Evolutionary conservation across 306 rosid genomes (phyloP).

Genomic region (Cyamopsis tetragonoloba): DNA sequence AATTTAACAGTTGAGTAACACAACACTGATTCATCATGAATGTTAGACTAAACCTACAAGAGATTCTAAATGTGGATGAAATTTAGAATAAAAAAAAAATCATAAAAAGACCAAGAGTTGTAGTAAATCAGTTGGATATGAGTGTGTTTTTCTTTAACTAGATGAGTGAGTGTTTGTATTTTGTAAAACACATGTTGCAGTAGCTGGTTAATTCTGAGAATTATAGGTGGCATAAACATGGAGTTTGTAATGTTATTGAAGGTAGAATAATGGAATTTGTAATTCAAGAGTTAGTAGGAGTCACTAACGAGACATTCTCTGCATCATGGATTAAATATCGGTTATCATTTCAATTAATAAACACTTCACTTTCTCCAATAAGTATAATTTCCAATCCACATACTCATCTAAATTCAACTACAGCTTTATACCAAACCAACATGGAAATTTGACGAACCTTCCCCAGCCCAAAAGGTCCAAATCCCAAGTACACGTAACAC

Average conservation of each 20-base stretch:
- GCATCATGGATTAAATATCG: no score
- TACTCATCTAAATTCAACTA: no score
- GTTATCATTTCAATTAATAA: no score
- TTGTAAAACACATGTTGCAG: neutral
- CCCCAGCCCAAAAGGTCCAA: neutral
- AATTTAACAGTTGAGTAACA: no score
- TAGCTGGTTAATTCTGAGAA: neutral
- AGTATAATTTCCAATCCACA: no score
- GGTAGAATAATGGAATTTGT: neutral
- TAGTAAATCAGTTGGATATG: neutral
- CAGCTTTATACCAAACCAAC: neutral
- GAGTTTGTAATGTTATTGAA: no score
- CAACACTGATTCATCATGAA: no score
- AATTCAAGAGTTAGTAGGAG: neutral
- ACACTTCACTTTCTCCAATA: no score
- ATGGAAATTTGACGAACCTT: neutral
- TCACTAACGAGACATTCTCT: no score
- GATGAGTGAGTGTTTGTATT: neutral
- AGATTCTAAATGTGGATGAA: neutral
- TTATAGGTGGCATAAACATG: neutral
- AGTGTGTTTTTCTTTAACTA: neutral
- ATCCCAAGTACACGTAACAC: slow-evolving; percentile 8
- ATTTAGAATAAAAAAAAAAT: neutral
- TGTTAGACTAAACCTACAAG: no score
- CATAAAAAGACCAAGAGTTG: neutral